phyloP scores from a whole-genome alignment of 2,329 filamentous ascomycete genomes.

The Pseudonectria buxi region DNA sequence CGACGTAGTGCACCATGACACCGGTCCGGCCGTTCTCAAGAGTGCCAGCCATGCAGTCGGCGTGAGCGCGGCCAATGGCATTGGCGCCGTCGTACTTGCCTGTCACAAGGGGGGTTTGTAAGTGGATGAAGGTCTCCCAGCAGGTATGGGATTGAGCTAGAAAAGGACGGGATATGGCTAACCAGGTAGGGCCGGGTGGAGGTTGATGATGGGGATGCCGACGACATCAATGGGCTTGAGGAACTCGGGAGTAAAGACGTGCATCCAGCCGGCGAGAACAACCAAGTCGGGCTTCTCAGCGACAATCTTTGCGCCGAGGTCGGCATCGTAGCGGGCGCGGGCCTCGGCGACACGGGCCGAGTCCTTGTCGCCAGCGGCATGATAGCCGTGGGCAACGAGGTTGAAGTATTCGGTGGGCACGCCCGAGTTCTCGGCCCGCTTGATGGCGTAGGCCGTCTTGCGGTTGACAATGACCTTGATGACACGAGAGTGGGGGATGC shows the following conservation, averaged over 20 bases:
- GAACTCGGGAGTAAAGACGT: constrained; percentile 66
- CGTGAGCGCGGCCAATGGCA: constrained; percentile 72
- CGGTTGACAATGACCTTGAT: constrained; percentile 43
- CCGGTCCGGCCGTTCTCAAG: constrained; percentile 66
- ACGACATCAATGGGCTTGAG: constrained; percentile 58
- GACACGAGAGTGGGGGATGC: constrained; percentile 37
- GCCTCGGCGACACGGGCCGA: constrained; percentile 45
- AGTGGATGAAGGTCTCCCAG: not conserved
- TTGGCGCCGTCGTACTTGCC: constrained; percentile 69
- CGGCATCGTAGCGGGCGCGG: constrained; percentile 65
- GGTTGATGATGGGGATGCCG: constrained; percentile 67
- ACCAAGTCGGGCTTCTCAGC: constrained; percentile 62
- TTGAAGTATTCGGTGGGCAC: constrained; percentile 70
- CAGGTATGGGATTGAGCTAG: not conserved
- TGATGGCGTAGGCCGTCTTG: constrained; percentile 38
- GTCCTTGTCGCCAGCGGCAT: constrained; percentile 50
- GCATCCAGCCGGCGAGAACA: constrained; percentile 83
- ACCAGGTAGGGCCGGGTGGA: constrained; percentile 69
- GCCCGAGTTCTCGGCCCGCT: constrained; percentile 38
- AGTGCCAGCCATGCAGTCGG: constrained; percentile 57
- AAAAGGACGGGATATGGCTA: constrained; percentile 27
- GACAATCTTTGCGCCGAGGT: constrained; percentile 63
- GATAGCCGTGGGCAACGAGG: constrained; percentile 63
- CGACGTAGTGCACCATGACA: constrained; percentile 85
- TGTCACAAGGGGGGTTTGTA: constrained; percentile 17